Base-by-base conservation (phyloP, 495 filamentous ascomycete species). In the Letharia lupina region DNA sequence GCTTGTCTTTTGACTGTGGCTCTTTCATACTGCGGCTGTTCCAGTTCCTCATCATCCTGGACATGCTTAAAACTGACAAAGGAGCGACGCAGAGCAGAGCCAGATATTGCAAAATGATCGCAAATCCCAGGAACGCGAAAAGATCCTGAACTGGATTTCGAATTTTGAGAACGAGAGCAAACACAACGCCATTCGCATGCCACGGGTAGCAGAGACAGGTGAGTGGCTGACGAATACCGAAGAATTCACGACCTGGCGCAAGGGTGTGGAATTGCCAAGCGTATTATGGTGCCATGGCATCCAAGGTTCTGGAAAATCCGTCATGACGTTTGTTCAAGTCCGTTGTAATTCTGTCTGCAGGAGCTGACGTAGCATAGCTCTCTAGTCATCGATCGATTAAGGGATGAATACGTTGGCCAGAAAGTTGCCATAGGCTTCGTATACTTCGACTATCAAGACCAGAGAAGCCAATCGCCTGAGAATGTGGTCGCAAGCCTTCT, bases 371-470 rank as follows among this genome's bases (percentile, higher is more conserved):
- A 61, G 33, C 0, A 6, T 42, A 67, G 65, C 45, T 67, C 66
- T n/a, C 42, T 65, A 23, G 56, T 65, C 4, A 60, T 68, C 42
- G 66, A 68, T 54, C 33, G 39, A 37, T 50, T 68, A 33, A 44
- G 39, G 45, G 31, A 60, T 48, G 58, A 37, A 20, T 9, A 47
- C 42, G 10, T 33, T 45, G 28, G 28, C n/a, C 50, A 59, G 15
- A 47, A 52, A 54, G 31, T 39, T 41, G 35, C 52, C 40, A 47
- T 65, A 15, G 59, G 18, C 13, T 50, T 50, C 62, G 37, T 60
- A 18, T 69, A 69, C 28, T 69, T 61, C 28, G 67, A 65, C 48
- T 69, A 65, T 61, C 56, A 42, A 54, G 63, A 69, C 35, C 37
- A 12, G 16, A 44, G 61, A n/a, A n/a, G 39, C 23, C 57, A 62